phyloP scores from a whole-genome alignment of 176 grass and related monocot genomes.

The Metroxylon sagu region DNA sequence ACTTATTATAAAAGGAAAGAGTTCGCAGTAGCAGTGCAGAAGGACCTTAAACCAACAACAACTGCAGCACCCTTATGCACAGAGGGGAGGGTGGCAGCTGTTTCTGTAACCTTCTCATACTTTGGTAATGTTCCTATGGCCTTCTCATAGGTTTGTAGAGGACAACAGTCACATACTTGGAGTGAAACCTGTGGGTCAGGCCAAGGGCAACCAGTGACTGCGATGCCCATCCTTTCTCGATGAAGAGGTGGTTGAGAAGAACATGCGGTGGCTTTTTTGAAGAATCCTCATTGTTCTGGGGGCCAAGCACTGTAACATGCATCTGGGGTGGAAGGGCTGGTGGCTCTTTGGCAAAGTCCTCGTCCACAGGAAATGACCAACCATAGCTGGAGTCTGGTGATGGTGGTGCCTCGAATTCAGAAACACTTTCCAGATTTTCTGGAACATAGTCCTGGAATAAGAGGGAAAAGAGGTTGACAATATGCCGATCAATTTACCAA shows the following conservation, averaged over 20 bases:
- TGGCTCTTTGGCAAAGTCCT: slow-evolving; percentile 75
- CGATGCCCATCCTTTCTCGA: slow-evolving; percentile 81
- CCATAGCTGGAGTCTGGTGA: slow-evolving; percentile 72
- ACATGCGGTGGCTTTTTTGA: slow-evolving; percentile 56
- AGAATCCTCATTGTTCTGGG: slow-evolving; percentile 16
- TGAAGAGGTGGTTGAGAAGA: slow-evolving; percentile 72
- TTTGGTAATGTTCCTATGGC: background rate
- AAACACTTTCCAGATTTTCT: slow-evolving; percentile 63
- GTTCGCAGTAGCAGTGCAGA: no score
- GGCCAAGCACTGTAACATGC: slow-evolving; percentile 37
- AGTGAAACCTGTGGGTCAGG: slow-evolving; percentile 61
- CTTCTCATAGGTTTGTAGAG: slow-evolving; percentile 67
- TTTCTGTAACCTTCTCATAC: no score
- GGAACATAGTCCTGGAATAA: slow-evolving; percentile 57
- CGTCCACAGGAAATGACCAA: slow-evolving; percentile 39
- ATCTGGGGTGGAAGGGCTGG: slow-evolving; percentile 61
- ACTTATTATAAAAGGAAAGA: no score
- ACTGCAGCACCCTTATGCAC: no score
- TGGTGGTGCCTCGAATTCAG: slow-evolving; percentile 58
- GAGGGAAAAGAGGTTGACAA: background rate
- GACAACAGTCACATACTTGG: slow-evolving; percentile 82
- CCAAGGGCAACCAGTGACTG: slow-evolving; percentile 74
- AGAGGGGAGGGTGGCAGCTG: no score
- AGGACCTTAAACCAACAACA: no score
- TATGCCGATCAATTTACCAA: background rate